phyloP scores from a whole-genome alignment of 1,284 basidiomycete genomes.

The Porodaedalea pini region DNA sequence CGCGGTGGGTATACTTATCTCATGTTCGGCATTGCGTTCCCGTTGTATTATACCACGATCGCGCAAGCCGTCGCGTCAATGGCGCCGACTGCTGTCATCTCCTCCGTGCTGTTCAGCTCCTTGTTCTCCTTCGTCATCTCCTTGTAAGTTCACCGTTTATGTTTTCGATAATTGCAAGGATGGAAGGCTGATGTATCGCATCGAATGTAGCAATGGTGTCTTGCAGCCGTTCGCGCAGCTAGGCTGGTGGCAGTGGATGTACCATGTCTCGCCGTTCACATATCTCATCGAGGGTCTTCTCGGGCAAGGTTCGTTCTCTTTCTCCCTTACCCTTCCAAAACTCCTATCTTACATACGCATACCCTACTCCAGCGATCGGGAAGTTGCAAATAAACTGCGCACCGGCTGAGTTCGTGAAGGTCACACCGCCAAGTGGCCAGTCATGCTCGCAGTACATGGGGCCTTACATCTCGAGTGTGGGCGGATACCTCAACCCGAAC shows the following conservation, averaged over 20 bases:
- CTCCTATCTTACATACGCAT: not conserved
- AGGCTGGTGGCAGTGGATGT: constrained; percentile 22
- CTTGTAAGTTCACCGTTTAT: constrained; percentile 8
- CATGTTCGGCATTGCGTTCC: constrained; percentile 12
- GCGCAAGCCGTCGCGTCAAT: constrained; percentile 23
- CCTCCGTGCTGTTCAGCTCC: constrained; percentile 14
- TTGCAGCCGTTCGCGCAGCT: constrained; percentile 15
- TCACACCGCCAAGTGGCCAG: constrained; percentile 56
- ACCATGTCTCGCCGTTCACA: constrained; percentile 38
- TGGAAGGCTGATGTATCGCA: not conserved
- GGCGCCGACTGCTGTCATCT: constrained; percentile 17
- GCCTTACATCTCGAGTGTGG: constrained; percentile 46
- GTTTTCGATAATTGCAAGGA: not conserved
- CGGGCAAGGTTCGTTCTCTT: constrained; percentile 14
- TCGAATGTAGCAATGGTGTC: constrained; percentile 14
- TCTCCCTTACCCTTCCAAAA: not conserved
- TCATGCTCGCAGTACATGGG: constrained; percentile 58
- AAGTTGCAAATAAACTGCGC: constrained; percentile 53
- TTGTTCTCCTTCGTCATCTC: constrained; percentile 21
- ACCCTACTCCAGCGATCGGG: constrained; percentile 46
- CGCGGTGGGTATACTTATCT: constrained; percentile 20
- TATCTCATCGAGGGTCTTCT: constrained; percentile 27
- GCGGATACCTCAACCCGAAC: constrained; percentile 67
- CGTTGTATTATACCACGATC: constrained; percentile 21
- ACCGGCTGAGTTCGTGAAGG: constrained; percentile 46